phyloP scores from a whole-genome alignment of 495 filamentous ascomycete genomes.

The Podospora pseudocomata region DNA sequence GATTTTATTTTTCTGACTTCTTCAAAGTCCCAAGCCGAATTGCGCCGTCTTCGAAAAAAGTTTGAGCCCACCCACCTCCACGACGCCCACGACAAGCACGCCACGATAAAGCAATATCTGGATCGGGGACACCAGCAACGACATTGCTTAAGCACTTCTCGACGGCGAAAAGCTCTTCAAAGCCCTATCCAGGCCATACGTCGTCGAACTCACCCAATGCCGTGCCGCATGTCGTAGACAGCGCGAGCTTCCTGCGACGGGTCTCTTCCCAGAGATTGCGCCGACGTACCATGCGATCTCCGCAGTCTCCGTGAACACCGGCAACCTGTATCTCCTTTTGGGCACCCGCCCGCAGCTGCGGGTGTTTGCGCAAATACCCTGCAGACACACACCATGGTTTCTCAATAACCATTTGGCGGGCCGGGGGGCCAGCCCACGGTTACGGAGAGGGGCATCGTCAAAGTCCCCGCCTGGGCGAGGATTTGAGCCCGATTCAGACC shows the following conservation, averaged over 20 bases:
- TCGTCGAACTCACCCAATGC: constrained; percentile 14
- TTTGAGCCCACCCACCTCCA: background rate
- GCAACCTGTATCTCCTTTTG: constrained; percentile 44
- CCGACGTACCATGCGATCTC: constrained; percentile 34
- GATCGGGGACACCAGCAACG: background rate
- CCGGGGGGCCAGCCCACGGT: constrained; percentile 47
- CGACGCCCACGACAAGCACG: background rate
- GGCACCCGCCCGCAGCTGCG: constrained; percentile 45
- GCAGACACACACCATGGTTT: constrained; percentile 42
- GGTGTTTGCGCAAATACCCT: constrained; percentile 51
- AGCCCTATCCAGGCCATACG: background rate
- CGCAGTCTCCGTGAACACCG: constrained; percentile 27
- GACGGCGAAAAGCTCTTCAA: background rate
- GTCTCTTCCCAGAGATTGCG: constrained; percentile 15
- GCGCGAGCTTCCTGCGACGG: constrained; percentile 20
- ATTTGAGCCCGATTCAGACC: background rate
- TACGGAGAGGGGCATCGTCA: constrained; percentile 15
- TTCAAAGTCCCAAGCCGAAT: background rate
- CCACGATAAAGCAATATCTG: background rate
- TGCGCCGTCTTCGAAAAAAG: background rate
- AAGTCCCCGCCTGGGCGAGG: background rate
- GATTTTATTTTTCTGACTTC: background rate
- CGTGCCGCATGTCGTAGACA: constrained; percentile 18
- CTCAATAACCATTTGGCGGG: constrained; percentile 47
- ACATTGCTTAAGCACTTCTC: background rate